Evolutionary conservation across 257 asterid genomes (phyloP).

Genomic region (Ligustrum vulgare): DNA sequence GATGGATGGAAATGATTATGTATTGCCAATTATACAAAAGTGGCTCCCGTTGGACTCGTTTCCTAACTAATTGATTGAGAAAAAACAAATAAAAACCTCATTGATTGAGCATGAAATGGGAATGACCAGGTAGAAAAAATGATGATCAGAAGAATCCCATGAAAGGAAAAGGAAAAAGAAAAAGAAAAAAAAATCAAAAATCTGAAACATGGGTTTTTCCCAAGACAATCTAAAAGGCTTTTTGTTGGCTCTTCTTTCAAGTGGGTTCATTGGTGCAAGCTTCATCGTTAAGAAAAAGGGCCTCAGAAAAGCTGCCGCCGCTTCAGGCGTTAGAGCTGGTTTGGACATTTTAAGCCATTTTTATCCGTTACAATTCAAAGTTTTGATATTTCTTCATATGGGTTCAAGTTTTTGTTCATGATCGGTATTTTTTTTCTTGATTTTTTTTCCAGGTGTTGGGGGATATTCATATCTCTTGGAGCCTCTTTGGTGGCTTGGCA

Average conservation of each 20-base stretch:
- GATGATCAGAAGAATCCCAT: slow-evolving; percentile 33
- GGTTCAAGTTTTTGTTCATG: slow-evolving; percentile 10
- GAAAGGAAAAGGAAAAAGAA: slow-evolving; percentile 31
- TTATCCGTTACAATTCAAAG: background rate
- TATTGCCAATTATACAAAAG: background rate
- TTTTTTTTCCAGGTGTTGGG: slow-evolving; percentile 56
- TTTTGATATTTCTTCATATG: slow-evolving; percentile 1
- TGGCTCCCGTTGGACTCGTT: background rate
- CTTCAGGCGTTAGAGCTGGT: slow-evolving; percentile 88
- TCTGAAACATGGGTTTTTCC: slow-evolving; percentile 42
- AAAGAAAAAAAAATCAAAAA: background rate
- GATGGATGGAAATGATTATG: background rate
- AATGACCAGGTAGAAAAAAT: slow-evolving; percentile 25
- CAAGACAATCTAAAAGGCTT: slow-evolving; percentile 66
- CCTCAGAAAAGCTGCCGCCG: slow-evolving; percentile 70
- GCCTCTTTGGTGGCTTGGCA: slow-evolving; percentile 95
- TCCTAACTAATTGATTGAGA: background rate
- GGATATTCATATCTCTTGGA: slow-evolving; percentile 80
- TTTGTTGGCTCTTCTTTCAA: slow-evolving; percentile 68
- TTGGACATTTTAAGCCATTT: background rate
- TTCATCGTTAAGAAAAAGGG: slow-evolving; percentile 88
- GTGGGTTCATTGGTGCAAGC: slow-evolving; percentile 80
- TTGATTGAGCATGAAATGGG: slow-evolving; percentile 31
- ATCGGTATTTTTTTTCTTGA: background rate
- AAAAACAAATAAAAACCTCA: background rate